Conservation (phyloP, 2,329 filamentous ascomycete genomes). For the Teratosphaeria pseudoeucalypti region DNA sequence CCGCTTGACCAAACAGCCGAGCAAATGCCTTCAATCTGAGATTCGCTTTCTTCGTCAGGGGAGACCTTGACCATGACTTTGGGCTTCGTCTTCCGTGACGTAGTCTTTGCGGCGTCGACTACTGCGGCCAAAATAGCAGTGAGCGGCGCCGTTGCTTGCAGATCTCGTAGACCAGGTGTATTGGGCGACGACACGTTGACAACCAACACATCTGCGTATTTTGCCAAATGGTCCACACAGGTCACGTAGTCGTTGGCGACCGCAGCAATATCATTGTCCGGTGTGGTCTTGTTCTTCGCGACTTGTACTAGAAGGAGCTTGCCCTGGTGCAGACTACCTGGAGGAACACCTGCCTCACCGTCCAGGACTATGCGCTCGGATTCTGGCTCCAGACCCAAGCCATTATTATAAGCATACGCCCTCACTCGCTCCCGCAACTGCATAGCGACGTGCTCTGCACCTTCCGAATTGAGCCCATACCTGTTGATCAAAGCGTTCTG, state of each 20-base stretch:
- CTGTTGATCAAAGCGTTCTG: conserved; percentile 88
- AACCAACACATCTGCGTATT: conserved; percentile 89
- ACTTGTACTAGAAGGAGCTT: conserved; percentile 81
- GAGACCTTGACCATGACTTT: conserved; percentile 97
- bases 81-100: conserved; percentile 61
- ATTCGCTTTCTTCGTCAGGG: conserved; percentile 80
- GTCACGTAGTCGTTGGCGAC: conserved; percentile 75
- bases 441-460: conserved; percentile 76
- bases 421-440: conserved; percentile 67
- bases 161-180: conserved; percentile 76
- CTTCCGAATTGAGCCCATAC: conserved; percentile 87
- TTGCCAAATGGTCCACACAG: conserved; percentile 71
- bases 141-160: conserved; percentile 77
- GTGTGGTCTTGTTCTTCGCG: conserved; percentile 91
- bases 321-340: conserved; percentile 67
- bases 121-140: conserved; percentile 73
- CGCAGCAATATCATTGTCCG: conserved; percentile 72
- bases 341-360: conserved; percentile 64
- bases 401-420: conserved; percentile 61
- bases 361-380: conserved; percentile 65
- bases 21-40: conserved; percentile 80
- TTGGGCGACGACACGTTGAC: conserved; percentile 98
- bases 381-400: conserved; percentile 51
- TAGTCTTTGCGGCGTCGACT: conserved; percentile 61
- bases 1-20: conserved; percentile 73